Base-by-base conservation (phyloP, 202 grass and related monocot species). In the Zizania palustris region DNA sequence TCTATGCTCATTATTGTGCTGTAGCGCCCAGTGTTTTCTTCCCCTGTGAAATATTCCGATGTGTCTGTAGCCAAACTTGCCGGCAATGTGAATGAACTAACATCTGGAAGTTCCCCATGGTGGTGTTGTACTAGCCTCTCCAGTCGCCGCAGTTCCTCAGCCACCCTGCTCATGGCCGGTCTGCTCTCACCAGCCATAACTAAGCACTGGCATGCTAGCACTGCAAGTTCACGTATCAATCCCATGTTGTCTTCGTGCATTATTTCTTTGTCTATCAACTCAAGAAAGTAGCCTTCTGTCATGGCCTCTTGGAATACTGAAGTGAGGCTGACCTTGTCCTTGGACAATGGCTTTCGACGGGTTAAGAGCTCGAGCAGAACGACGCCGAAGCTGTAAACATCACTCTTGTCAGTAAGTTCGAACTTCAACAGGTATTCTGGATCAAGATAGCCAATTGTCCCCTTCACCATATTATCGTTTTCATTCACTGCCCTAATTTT, bases 361-460 rank as follows among this genome's bases (percentile, higher is more conserved):
- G 86, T 88, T 18, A 85, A 5, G 11, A 89, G 69, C 33, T 85
- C 86, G 3, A 89, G 16, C 38, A 89, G 71, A 38, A 89, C 55
- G 8, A 89, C 86, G 3, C 76, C 82, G 12, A 85, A 88, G 44
- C 76, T 88, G 16, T 88, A 88, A 8, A 88, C 86, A 18, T 88
- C 82, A 0, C 82, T 89, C 53, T 77, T 89, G 9, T 84, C 75
- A 1, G 86, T 89, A 3, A 54, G 50, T 6, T 54, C 0, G 0
- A 54, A 54, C 6, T 54, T 54, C 6, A 54, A 3, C 14, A 54
- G 16, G 16, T 54, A 19, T 7, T 54, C 50, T 54, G 50, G 50
- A 54, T 54, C 50, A 18, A 54, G 50, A 54, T 54, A 54, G 6
- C 50, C 86, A 15, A 75, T 57, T 7, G 86, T 89, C 0, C 86